phyloP scores from a whole-genome alignment of 2,329 filamentous ascomycete genomes.

The Coniochaeta sp. region DNA sequence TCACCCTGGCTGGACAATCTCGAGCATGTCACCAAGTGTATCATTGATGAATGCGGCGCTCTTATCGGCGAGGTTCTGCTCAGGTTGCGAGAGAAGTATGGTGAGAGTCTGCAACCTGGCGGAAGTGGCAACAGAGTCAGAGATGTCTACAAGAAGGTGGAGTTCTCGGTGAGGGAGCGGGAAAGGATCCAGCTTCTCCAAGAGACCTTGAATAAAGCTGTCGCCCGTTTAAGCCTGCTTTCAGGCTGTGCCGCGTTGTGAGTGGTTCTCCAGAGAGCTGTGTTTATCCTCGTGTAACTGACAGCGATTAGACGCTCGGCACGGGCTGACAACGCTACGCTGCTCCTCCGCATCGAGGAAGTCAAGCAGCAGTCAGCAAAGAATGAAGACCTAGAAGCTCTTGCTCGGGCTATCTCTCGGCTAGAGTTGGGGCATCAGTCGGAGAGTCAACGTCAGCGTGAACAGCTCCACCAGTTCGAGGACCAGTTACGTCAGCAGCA shows the following conservation, averaged over 20 bases:
- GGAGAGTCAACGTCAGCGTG: neutral
- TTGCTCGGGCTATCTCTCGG: neutral
- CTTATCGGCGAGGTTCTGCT: neutral
- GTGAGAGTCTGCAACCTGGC: neutral
- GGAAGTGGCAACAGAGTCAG: neutral
- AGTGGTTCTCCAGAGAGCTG: neutral
- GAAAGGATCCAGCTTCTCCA: neutral
- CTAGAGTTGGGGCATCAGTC: neutral
- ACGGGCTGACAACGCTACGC: neutral
- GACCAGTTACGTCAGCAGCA: neutral
- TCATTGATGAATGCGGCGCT: neutral
- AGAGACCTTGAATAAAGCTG: neutral
- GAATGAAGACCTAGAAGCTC: neutral
- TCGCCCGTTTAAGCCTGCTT: neutral
- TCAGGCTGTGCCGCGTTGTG: neutral
- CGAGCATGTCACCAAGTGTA: neutral
- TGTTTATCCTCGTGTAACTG: neutral
- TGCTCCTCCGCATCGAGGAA: neutral
- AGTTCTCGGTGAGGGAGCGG: neutral
- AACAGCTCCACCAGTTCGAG: neutral
- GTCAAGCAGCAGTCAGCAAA: neutral
- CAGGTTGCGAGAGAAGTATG: neutral
- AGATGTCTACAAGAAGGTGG: neutral
- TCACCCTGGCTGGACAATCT: neutral
- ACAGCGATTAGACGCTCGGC: neutral